A percentile compares a stretch with the other conserved stretches of the same genome.
These are phyloP conservation scores for Spiromastix sp. DNA, from an alignment of 2,329 filamentous ascomycete genomes.

Conservation along the genomic window DNA sequence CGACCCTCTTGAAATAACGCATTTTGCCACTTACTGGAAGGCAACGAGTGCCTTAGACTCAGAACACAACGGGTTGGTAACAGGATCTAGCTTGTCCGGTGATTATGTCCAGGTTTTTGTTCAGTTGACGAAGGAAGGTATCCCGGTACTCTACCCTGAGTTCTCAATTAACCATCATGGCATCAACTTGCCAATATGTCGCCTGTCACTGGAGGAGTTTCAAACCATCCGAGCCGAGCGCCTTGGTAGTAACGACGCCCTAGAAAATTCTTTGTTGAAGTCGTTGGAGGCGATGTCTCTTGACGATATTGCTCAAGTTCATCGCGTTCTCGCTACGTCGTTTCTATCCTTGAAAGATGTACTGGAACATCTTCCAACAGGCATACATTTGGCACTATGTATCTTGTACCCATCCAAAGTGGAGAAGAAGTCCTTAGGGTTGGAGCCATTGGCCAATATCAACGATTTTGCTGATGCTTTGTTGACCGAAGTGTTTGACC, in stretches of 20 bases:
- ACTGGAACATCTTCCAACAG: constrained; percentile 60
- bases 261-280: constrained; percentile 6
- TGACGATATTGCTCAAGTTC: constrained; percentile 50
- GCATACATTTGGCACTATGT: constrained; percentile 85
- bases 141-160: constrained; percentile 77
- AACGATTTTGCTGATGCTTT: constrained; percentile 80
- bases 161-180: constrained; percentile 70
- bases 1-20: constrained; percentile 86
- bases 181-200: constrained; percentile 71
- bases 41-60: constrained; percentile 87
- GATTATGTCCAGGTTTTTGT: constrained; percentile 88
- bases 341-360: constrained; percentile 74
- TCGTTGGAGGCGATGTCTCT: constrained; percentile 23
- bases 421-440: constrained; percentile 59
- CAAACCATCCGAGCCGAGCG: constrained; percentile 36
- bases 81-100: constrained; percentile 89
- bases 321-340: constrained; percentile 61
- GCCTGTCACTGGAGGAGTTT: constrained; percentile 57
- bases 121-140: constrained; percentile 77
- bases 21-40: constrained; percentile 99
- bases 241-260: constrained; percentile 3
- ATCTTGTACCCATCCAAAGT: constrained; percentile 70
- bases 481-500: constrained; percentile 78
- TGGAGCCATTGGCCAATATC: constrained; percentile 69
- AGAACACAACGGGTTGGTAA: constrained; percentile 77